Base-by-base conservation (phyloP, 306 rosid species). In the Vigna unguiculata region DNA sequence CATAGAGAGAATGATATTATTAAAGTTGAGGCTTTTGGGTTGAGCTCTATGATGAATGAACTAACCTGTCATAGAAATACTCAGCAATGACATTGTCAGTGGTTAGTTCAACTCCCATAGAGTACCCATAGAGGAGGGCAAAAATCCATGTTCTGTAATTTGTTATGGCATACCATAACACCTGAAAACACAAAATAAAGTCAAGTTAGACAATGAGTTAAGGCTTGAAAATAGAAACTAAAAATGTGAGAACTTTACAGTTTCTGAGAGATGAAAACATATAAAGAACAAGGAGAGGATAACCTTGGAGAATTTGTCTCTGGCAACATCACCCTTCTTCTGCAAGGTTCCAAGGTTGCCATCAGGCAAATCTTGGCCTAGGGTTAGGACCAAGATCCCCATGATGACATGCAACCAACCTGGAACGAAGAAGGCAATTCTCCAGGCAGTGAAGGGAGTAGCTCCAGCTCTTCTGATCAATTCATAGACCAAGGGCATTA, bases 291-390 rank as follows among this genome's bases (percentile, higher is more conserved):
- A 64, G 7, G 70, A 64, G 32, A 64, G 32, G 71, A 83, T 65
- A 55, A 93, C 98, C 80, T 85, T 91, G 68, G 86, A 76, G 79
- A 94, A 92, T 47, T 90, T 86, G 86, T 94, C 98, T 74, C 78
- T 92, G 38, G 93, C 85, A 36, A 90, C 91, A 2, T 87, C 55
- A 21, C 98, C 98, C 71, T 78, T 87, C 89, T 90, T 92, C 74
- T 90, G 96, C 0, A 94, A 73, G 17, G 90, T 66, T 58, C 75
- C 49, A 11, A 94, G 97, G 77, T 94, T 94, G 1, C 98, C 98
- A 79, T 95, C 97, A 0, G 97, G 97, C 74, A 89, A 84, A 75
- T 94, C 97, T 45, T 89, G 98, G 62, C 97, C 98, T n/a, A 94
- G 86, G 2, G 95, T 89, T 43, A 94, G 57, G 55, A 94, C 97